Percentiles rank a stretch among this genome's conserved stretches.
These are phyloP conservation scores for Aspergillus sp. DNA, from an alignment of 2,329 filamentous ascomycete species.

Conservation along the genomic window DNA sequence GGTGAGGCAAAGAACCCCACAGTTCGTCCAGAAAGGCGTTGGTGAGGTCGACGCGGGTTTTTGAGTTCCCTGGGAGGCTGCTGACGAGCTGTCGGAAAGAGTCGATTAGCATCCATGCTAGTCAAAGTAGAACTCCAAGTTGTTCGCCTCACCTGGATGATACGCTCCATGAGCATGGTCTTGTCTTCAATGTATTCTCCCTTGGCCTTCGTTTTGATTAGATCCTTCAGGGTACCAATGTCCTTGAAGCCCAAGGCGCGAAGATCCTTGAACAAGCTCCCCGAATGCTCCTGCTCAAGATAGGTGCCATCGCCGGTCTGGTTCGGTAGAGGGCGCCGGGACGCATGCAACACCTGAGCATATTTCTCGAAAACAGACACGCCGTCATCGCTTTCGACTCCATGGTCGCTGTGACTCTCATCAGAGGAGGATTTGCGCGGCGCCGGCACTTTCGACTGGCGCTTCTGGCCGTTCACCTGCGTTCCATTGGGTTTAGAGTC, in stretches of 20 bases:
- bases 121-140: not conserved
- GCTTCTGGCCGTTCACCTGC: constrained; percentile 33
- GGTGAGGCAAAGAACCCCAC: constrained; percentile 72
- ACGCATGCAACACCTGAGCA: constrained; percentile 54
- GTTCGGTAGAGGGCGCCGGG: constrained; percentile 63
- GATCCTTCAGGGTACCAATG: constrained; percentile 61
- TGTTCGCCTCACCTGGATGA: constrained; percentile 55
- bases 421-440: constrained; percentile 27
- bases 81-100: constrained; percentile 57
- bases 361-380: constrained; percentile 46
- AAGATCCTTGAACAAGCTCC: constrained; percentile 59
- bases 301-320: constrained; percentile 66
- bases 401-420: constrained; percentile 24
- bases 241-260: constrained; percentile 60
- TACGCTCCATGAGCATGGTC: constrained; percentile 73
- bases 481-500: constrained; percentile 35
- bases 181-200: constrained; percentile 71
- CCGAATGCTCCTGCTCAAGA: constrained; percentile 52
- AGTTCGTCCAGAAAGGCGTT: constrained; percentile 68
- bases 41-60: constrained; percentile 63
- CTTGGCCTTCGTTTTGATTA: constrained; percentile 64
- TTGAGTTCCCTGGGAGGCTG: constrained; percentile 63
- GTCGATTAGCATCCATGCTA: not conserved
- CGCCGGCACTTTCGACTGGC: constrained; percentile 35
- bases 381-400: constrained; percentile 43